These are phyloP conservation scores for Capsella rubella DNA, from an alignment of 441 rosid genomes.

Conservation along the genomic window DNA sequence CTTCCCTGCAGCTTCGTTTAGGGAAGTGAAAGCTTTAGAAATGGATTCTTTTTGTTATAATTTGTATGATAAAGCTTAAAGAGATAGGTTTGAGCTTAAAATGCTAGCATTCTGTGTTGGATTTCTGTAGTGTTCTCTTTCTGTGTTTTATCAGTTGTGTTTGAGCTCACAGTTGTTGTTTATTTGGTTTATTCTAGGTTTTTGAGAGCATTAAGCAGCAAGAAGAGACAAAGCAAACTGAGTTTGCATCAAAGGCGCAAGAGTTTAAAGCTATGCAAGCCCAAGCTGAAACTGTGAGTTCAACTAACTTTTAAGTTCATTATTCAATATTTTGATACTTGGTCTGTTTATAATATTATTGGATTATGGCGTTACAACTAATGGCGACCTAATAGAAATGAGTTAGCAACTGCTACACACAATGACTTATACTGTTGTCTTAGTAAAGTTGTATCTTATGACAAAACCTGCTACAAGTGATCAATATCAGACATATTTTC, in stretches of 20 bases:
- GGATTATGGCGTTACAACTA: background rate
- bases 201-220: slow-evolving; percentile 77
- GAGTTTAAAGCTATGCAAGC: slow-evolving; percentile 90
- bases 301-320: background rate
- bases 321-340: background rate
- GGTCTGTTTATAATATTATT: background rate
- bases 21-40: slow-evolving; percentile 19
- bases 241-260: slow-evolving; percentile 66
- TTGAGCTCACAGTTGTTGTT: slow-evolving; percentile 7
- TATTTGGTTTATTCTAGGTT: slow-evolving; percentile 52
- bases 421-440: background rate
- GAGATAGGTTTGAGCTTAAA: background rate
- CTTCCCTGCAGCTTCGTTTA: background rate
- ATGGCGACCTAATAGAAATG: slow-evolving; percentile 5
- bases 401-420: background rate
- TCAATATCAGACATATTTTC: slow-evolving; percentile 17
- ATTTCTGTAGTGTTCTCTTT: slow-evolving; percentile 10
- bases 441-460: slow-evolving; percentile 24
- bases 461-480: slow-evolving; percentile 35
- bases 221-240: slow-evolving; percentile 81
- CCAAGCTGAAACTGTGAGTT: slow-evolving; percentile 86
- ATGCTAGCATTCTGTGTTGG: slow-evolving; percentile 1
- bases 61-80: background rate
- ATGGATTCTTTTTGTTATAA: background rate
- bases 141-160: slow-evolving; percentile 3